These are phyloP conservation scores for Flaveria sonorensis DNA, from an alignment of 129 eudicot genomes.

Conservation along the genomic window DNA sequence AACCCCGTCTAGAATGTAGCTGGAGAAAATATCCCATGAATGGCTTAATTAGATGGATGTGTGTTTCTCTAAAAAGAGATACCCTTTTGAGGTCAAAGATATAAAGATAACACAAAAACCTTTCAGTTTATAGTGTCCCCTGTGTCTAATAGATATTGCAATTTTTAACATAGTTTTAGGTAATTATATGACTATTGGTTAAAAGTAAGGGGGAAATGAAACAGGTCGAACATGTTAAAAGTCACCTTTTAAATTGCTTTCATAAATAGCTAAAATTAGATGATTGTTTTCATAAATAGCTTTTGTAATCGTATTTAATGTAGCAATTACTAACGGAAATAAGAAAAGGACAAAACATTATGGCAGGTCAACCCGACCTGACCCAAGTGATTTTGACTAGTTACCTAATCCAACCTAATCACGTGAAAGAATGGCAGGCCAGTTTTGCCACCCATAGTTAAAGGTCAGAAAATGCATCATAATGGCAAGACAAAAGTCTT, in stretches of 20 bases:
- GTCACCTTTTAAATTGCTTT: background rate
- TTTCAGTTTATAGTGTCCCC: background rate
- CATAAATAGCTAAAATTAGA: background rate
- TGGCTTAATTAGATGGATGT: background rate
- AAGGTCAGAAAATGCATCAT: background rate
- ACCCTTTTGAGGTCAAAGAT: background rate
- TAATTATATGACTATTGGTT: background rate
- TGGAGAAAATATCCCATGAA: slow-evolving; percentile 33
- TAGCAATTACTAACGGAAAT: background rate
- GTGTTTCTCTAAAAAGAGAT: background rate
- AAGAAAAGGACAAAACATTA: background rate
- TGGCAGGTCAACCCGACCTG: background rate
- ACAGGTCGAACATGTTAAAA: background rate
- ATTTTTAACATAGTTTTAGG: background rate
- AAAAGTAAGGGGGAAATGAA: background rate
- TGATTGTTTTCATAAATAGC: background rate
- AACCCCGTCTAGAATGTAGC: slow-evolving; percentile 94
- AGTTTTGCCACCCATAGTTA: slow-evolving; percentile 1
- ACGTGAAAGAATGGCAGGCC: background rate
- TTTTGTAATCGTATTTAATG: background rate
- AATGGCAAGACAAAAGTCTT: slow-evolving; percentile 2
- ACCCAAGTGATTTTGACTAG: background rate
- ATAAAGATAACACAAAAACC: background rate
- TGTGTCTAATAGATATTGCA: slow-evolving; percentile 12
- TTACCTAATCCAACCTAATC: background rate